Percentiles rank a stretch among this genome's conserved stretches.
Evolutionary conservation across 768 basidiomycete genomes (phyloP).

Genomic region (Rhodotorula graminis): DNA sequence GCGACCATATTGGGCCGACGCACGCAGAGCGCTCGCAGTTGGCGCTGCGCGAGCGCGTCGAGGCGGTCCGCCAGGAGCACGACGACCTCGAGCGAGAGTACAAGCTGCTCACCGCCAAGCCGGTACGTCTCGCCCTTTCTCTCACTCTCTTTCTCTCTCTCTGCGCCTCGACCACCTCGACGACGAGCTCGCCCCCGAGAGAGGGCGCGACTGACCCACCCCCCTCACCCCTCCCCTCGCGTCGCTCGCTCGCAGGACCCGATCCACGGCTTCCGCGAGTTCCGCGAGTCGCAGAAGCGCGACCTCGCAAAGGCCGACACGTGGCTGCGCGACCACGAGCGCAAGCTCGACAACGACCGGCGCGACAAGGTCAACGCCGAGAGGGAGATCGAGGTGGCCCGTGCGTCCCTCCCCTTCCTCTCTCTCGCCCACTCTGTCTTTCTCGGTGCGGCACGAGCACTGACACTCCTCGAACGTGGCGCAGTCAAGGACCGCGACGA

Average conservation of each 20-base stretch:
- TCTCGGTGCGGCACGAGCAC: no score
- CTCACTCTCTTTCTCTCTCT: not conserved
- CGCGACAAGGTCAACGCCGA: slow-evolving; percentile 15
- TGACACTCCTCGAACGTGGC: not conserved
- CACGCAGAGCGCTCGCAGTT: no score
- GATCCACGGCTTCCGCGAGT: slow-evolving; percentile 51
- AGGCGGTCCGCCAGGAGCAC: slow-evolving; percentile 31
- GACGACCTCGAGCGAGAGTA: slow-evolving; percentile 15
- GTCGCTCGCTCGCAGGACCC: slow-evolving; percentile 53
- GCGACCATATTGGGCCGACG: no score
- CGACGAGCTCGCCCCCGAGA: no score
- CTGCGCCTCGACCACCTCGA: no score
- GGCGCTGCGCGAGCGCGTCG: slow-evolving; percentile 20
- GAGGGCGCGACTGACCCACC: no score
- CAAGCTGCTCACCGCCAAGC: not conserved
- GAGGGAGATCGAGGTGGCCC: slow-evolving; percentile 46
- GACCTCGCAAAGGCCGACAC: slow-evolving; percentile 53
- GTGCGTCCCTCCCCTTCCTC: slow-evolving; percentile 37
- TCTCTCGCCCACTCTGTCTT: not conserved
- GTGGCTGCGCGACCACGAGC: slow-evolving; percentile 45
- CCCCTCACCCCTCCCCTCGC: slow-evolving; percentile 37
- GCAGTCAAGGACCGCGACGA: slow-evolving; percentile 62
- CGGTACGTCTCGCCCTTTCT: not conserved
- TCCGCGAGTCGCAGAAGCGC: slow-evolving; percentile 60
- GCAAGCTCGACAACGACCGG: slow-evolving; percentile 55